Evolutionary conservation across 169 alveolate species (phyloP).

Genomic region (Plasmodium reichenowi): DNA sequence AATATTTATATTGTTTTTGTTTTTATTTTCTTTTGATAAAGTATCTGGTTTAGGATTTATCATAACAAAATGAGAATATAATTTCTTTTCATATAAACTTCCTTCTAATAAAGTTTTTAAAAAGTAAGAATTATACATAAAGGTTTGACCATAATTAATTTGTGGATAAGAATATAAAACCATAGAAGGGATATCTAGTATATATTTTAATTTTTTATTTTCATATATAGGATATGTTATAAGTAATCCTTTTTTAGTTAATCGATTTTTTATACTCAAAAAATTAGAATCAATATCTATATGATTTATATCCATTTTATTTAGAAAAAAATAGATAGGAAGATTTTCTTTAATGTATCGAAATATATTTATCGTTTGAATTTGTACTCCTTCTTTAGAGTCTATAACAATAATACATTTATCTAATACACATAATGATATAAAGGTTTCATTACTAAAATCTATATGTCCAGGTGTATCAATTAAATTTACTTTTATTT

Average conservation of each 20-base stretch:
- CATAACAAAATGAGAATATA: conserved; percentile 26
- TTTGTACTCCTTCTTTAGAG: conserved; percentile 91
- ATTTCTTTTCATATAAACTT: conserved; percentile 14
- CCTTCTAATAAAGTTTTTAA: conserved; percentile 1
- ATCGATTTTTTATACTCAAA: conserved; percentile 25
- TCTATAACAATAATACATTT: conserved; percentile 93
- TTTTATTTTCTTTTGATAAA: background rate
- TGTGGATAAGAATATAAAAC: conserved; percentile 65
- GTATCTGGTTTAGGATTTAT: conserved; percentile 9
- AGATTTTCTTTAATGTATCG: conserved; percentile 89
- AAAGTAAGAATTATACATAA: conserved; percentile 3
- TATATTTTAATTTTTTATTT: conserved; percentile 54
- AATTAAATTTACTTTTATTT: conserved; percentile 86
- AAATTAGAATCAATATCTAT: conserved; percentile 57
- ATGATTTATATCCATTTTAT: conserved; percentile 90
- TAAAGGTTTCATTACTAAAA: conserved; percentile 92
- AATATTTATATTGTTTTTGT: background rate
- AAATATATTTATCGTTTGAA: conserved; percentile 89
- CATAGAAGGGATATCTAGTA: conserved; percentile 72
- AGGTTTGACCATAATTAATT: conserved; percentile 50
- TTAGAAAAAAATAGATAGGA: conserved; percentile 91
- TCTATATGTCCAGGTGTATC: conserved; percentile 96
- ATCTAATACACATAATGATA: conserved; percentile 91
- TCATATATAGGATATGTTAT: conserved; percentile 63
- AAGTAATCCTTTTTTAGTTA: conserved; percentile 60